Percentiles rank a stretch among this genome's conserved stretches.
phyloP scores from a whole-genome alignment of 192 early-diverging fungal genomes.

The Cetraspora pellucida region DNA sequence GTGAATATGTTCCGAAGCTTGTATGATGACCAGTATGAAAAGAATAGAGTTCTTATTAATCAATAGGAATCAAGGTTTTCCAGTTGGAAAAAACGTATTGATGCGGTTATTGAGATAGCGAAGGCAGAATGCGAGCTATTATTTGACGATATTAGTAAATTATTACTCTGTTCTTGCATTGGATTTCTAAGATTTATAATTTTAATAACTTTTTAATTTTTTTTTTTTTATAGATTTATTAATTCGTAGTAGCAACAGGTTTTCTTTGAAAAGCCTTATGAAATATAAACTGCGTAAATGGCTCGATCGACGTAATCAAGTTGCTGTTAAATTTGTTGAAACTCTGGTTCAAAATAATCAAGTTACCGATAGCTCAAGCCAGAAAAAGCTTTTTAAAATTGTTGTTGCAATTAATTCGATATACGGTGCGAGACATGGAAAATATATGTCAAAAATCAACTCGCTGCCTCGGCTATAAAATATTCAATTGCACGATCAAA shows the following conservation, averaged over 20 bases:
- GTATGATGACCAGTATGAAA: slow-evolving; percentile 10
- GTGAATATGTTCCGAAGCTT: slow-evolving; percentile 5
- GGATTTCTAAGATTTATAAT: too few species aligned
- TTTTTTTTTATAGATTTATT: slow-evolving; percentile 21
- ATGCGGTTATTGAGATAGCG: slow-evolving; percentile 11
- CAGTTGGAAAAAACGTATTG: slow-evolving; percentile 15
- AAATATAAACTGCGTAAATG: slow-evolving; percentile 15
- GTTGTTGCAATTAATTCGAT: slow-evolving; percentile 16
- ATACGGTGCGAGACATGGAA: slow-evolving; percentile 17
- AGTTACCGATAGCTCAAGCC: not conserved
- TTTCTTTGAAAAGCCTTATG: slow-evolving; percentile 12
- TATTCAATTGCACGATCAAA: slow-evolving; percentile 10
- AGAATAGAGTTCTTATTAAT: slow-evolving; percentile 16
- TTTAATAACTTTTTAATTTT: too few species aligned
- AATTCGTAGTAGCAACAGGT: slow-evolving; percentile 9
- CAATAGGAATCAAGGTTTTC: slow-evolving; percentile 21
- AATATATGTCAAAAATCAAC: slow-evolving; percentile 28
- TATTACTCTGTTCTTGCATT: too few species aligned
- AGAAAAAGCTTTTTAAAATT: slow-evolving; percentile 17
- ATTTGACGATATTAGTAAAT: too few species aligned
- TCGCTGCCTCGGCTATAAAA: slow-evolving; percentile 13
- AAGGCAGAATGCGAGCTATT: slow-evolving; percentile 3
- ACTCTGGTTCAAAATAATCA: slow-evolving; percentile 21
- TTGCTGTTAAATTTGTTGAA: slow-evolving; percentile 25
- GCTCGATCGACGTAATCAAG: slow-evolving; percentile 9